Evolutionary conservation across 495 filamentous ascomycete species (phyloP).

Genomic region (Penicillium samsonianum): DNA sequence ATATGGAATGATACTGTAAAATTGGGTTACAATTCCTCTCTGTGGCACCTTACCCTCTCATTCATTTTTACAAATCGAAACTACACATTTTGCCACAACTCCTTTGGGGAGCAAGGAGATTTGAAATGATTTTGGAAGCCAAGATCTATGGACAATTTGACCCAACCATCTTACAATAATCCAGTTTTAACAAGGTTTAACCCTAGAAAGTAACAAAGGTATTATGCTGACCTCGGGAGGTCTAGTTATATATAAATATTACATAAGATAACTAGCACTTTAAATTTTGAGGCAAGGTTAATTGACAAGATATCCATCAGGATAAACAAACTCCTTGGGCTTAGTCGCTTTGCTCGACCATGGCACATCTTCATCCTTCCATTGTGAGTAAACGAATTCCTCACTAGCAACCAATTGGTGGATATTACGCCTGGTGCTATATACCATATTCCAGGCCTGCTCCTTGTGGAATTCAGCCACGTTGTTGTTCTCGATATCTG

Average conservation of each 20-base stretch:
- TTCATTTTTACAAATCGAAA: not conserved
- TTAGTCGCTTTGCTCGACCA: slow-evolving; percentile 29
- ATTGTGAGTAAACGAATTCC: slow-evolving; percentile 29
- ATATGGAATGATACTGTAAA: slow-evolving; percentile 6
- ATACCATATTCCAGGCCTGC: slow-evolving; percentile 28
- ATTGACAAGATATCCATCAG: slow-evolving; percentile 25
- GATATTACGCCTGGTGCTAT: slow-evolving; percentile 34
- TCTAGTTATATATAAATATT: not conserved
- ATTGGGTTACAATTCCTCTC: not conserved
- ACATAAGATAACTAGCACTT: not conserved
- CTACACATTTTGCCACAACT: not conserved
- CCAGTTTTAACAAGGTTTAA: not conserved
- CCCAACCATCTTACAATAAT: not conserved
- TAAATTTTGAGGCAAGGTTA: not conserved
- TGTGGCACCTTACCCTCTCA: not conserved
- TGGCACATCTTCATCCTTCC: slow-evolving; percentile 18
- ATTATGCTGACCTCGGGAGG: not conserved
- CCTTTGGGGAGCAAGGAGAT: slow-evolving; percentile 1
- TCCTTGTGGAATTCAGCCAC: slow-evolving; percentile 21
- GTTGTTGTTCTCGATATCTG: slow-evolving; percentile 27
- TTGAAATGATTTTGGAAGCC: no score
- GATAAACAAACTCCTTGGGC: slow-evolving; percentile 27
- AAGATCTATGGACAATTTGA: not conserved
- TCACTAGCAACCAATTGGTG: slow-evolving; percentile 26
- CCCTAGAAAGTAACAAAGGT: not conserved